Conservation (phyloP, 305 asterid species). For the Fraxinus baroniana region DNA sequence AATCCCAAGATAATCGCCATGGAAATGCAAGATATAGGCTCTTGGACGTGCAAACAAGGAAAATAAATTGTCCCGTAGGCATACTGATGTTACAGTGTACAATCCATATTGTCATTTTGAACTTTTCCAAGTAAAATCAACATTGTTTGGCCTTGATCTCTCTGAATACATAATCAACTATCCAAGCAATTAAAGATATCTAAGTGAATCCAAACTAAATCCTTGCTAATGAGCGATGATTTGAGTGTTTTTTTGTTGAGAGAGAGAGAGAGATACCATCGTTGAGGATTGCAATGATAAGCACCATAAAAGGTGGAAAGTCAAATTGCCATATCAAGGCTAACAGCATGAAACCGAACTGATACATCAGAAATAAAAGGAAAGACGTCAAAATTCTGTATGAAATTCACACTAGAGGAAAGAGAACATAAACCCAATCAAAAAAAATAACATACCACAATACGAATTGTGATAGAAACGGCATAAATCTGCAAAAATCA, state of each 20-base stretch:
- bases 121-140: not conserved
- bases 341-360: constrained; percentile 96
- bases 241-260: not conserved
- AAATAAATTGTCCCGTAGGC: not conserved
- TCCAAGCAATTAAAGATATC: not conserved
- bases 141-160: not conserved
- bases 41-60: not conserved
- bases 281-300: constrained; percentile 93
- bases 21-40: not conserved
- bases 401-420: not conserved
- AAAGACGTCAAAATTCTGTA: constrained; percentile 7
- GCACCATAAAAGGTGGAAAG: constrained; percentile 99
- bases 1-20: not conserved
- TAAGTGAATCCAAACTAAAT: not conserved
- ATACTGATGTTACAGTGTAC: not conserved
- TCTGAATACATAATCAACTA: not conserved
- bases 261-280: constrained; percentile 56
- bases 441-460: constrained; percentile 63
- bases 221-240: not conserved
- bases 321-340: constrained; percentile 95
- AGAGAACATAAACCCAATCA: not conserved
- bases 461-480: constrained; percentile 98
- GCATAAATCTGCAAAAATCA: constrained; percentile 78
- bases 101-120: not conserved
- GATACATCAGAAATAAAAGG: constrained; percentile 27